Evolutionary conservation across 345 rosid genomes (phyloP).

Genomic region (Draba incana): DNA sequence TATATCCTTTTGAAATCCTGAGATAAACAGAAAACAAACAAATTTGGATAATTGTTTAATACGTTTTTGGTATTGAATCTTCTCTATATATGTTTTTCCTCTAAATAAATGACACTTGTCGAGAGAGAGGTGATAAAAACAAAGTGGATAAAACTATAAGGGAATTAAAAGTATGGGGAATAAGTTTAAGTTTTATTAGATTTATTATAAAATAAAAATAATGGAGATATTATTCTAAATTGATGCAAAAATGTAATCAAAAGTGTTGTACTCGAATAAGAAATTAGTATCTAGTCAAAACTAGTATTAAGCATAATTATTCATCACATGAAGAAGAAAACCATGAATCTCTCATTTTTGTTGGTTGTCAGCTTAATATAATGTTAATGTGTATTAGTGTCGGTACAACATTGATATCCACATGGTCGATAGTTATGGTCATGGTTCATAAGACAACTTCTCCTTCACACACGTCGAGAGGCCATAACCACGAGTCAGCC

Average conservation of each 20-base stretch:
- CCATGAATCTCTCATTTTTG: neutral
- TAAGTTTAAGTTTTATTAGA: neutral
- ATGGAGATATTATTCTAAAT: neutral
- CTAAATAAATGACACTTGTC: neutral
- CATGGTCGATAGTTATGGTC: too few species aligned
- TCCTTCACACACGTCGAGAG: too few species aligned
- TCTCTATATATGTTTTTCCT: neutral
- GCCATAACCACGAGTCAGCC: conserved; percentile 1
- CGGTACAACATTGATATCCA: too few species aligned
- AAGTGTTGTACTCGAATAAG: neutral
- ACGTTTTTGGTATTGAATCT: neutral
- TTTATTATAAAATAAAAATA: neutral
- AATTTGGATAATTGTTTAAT: neutral
- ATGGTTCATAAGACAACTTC: too few species aligned
- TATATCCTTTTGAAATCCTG: conserved; percentile 12
- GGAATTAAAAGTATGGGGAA: neutral
- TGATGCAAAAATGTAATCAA: conserved; percentile 1
- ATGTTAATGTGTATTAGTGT: too few species aligned
- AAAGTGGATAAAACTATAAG: neutral
- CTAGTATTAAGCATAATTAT: neutral
- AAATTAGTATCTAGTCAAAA: neutral
- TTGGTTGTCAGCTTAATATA: too few species aligned
- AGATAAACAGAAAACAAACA: neutral
- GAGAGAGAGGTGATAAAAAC: neutral
- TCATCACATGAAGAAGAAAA: neutral